Percentiles rank a stretch among this genome's conserved stretches.
phyloP scores from a whole-genome alignment of 148 eudicot genomes.

The Rhododendron ferrugineum region DNA sequence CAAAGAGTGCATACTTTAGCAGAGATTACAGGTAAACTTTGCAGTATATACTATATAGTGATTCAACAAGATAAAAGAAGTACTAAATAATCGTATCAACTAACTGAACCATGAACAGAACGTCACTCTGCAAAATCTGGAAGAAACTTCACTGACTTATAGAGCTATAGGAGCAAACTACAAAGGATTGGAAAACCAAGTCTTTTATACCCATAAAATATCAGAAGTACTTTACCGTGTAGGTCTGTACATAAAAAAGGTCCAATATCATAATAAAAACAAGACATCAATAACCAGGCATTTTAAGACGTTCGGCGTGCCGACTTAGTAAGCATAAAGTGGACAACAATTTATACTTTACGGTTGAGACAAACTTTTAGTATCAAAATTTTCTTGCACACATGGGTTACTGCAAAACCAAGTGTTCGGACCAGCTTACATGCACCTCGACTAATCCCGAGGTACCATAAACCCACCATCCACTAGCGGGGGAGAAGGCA shows the following conservation, averaged over 20 bases:
- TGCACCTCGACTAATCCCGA: too few species aligned
- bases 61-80: background rate
- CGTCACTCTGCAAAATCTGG: background rate
- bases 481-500: background rate
- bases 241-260: background rate
- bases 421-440: too few species aligned
- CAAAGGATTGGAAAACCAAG: background rate
- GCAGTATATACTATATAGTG: background rate
- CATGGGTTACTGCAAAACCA: background rate
- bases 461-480: too few species aligned
- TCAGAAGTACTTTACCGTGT: background rate
- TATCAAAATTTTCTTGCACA: background rate
- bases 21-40: background rate
- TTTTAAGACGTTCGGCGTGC: background rate
- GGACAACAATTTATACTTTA: background rate
- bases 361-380: background rate
- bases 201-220: background rate
- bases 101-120: background rate
- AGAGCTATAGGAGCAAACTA: background rate
- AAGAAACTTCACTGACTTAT: background rate
- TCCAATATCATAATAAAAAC: background rate
- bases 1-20: background rate
- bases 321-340: background rate
- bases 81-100: background rate
- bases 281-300: background rate